These are phyloP conservation scores for Colletotrichum graminicola DNA, from an alignment of 2,329 filamentous ascomycete genomes.

Conservation along the genomic window DNA sequence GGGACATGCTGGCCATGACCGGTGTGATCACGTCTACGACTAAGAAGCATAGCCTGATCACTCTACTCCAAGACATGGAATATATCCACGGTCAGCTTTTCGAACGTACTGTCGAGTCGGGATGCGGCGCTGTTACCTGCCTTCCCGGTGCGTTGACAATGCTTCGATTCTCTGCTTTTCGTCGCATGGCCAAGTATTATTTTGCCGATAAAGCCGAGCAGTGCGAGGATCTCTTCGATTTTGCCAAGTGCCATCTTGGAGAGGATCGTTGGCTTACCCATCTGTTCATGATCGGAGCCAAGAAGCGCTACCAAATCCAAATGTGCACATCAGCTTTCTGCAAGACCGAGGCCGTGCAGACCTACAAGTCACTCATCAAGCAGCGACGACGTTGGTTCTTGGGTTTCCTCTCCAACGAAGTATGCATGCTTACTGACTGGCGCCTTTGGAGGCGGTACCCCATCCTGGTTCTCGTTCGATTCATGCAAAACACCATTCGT, in stretches of 20 bases:
- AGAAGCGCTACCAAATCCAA: slow-evolving; percentile 93
- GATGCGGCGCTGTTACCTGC: slow-evolving; percentile 93
- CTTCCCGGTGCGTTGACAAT: slow-evolving; percentile 96
- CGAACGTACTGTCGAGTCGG: slow-evolving; percentile 94
- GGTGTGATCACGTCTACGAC: slow-evolving; percentile 97
- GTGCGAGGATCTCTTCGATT: slow-evolving; percentile 96
- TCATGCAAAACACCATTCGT: slow-evolving; percentile 96
- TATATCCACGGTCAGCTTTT: slow-evolving; percentile 98
- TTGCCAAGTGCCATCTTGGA: slow-evolving; percentile 93
- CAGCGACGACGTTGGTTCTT: slow-evolving; percentile 97
- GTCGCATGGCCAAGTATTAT: slow-evolving; percentile 97
- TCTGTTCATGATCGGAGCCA: slow-evolving; percentile 97
- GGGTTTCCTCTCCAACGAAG: slow-evolving; percentile 97
- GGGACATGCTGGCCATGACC: slow-evolving; percentile 97
- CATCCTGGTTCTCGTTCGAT: slow-evolving; percentile 84
- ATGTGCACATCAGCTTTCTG: slow-evolving; percentile 98
- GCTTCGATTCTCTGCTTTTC: slow-evolving; percentile 94
- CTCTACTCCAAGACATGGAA: slow-evolving; percentile 96
- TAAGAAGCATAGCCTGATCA: slow-evolving; percentile 87
- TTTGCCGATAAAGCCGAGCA: slow-evolving; percentile 97
- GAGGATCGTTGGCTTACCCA: slow-evolving; percentile 98
- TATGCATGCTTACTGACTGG: slow-evolving; percentile 96
- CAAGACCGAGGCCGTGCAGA: slow-evolving; percentile 97
- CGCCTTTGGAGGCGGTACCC: slow-evolving; percentile 93
- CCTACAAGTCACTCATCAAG: slow-evolving; percentile 86